Percentiles rank a stretch among this genome's conserved stretches.
phyloP scores from a whole-genome alignment of 2,329 filamentous ascomycete genomes.

The Pezicula neosporulosa region DNA sequence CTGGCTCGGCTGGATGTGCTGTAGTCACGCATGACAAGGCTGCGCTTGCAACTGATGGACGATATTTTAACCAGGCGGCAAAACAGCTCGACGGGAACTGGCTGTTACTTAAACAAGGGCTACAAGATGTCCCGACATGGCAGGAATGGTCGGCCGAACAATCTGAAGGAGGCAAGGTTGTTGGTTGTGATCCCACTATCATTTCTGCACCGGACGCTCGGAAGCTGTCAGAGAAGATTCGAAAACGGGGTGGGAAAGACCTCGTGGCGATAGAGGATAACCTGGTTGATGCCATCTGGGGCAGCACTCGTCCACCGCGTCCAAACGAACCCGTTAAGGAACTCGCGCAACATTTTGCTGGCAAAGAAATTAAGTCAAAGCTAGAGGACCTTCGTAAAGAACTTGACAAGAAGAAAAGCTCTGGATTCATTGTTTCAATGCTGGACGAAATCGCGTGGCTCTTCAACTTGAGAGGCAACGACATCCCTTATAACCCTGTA shows the following conservation, averaged over 20 bases:
- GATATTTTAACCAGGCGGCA: conserved; percentile 95
- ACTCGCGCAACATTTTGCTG: conserved; percentile 69
- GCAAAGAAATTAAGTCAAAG: conserved; percentile 80
- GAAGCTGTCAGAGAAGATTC: conserved; percentile 81
- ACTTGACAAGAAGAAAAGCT: conserved; percentile 82
- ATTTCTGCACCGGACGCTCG: conserved; percentile 70
- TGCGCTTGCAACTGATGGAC: conserved; percentile 87
- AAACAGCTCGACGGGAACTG: conserved; percentile 92
- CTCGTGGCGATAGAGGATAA: conserved; percentile 76
- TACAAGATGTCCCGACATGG: conserved; percentile 94
- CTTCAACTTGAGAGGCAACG: conserved; percentile 93
- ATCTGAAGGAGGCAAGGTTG: conserved; percentile 78
- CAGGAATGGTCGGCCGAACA: conserved; percentile 93
- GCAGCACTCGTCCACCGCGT: conserved; percentile 63
- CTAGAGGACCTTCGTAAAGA: conserved; percentile 86
- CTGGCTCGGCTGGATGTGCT: conserved; percentile 89
- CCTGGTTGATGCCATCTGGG: conserved; percentile 91
- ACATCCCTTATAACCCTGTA: conserved; percentile 96
- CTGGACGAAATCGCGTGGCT: conserved; percentile 97
- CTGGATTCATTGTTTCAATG: conserved; percentile 88
- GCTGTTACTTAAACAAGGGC: conserved; percentile 85
- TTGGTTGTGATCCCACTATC: conserved; percentile 87
- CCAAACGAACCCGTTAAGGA: conserved; percentile 75
- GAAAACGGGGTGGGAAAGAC: conserved; percentile 77
- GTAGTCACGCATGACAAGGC: conserved; percentile 85